Conservation (phyloP, 176 grass and related monocot genomes). For the Musa acuminata region DNA sequence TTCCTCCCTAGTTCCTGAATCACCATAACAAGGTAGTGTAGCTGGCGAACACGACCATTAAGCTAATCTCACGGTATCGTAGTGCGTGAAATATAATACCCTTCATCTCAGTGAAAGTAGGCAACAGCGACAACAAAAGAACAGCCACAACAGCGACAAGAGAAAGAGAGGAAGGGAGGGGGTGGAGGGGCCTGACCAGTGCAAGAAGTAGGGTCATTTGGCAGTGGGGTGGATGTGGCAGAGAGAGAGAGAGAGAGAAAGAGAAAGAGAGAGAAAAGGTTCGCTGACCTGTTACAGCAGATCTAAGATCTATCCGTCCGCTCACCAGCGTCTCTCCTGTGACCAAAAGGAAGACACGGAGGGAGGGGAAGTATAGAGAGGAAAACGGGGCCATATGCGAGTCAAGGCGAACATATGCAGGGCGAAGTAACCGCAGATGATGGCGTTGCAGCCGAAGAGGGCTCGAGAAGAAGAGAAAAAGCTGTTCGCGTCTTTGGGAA, state of each 20-base stretch:
- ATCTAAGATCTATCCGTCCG: constrained; percentile 41
- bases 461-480: neutral
- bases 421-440: neutral
- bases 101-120: neutral
- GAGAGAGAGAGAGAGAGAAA: constrained; percentile 14
- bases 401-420: no score
- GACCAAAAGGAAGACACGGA: neutral
- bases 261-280: neutral
- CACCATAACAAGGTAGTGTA: no score
- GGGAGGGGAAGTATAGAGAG: neutral
- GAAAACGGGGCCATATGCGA: no score
- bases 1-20: neutral
- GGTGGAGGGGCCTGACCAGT: constrained; percentile 7
- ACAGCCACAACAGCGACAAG: neutral
- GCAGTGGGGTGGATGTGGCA: constrained; percentile 7
- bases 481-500: neutral
- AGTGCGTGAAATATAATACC: neutral
- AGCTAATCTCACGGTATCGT: neutral
- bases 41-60: no score
- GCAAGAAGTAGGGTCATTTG: neutral
- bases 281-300: constrained; percentile 20
- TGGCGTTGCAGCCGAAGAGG: neutral
- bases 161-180: neutral
- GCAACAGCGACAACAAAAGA: constrained; percentile 7
- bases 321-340: neutral